Conservation (phyloP, 352 stramenopile genomes). For the Phytophthora crassamura region DNA sequence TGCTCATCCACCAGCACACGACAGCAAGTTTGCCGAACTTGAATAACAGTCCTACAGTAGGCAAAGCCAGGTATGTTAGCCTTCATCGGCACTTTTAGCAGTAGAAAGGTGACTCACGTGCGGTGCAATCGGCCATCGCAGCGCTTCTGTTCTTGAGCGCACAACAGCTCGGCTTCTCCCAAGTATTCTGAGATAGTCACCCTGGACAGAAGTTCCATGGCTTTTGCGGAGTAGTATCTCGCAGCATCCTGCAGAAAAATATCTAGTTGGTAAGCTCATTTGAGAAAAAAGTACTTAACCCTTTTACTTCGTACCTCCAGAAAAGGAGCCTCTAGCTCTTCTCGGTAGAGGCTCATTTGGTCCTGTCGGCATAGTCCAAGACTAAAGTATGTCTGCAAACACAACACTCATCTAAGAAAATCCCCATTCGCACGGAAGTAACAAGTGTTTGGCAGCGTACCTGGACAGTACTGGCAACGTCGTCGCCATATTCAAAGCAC, state of each 20-base stretch:
- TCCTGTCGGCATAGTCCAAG: constrained; percentile 79
- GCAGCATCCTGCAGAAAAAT: constrained; percentile 58
- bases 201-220: constrained; percentile 65
- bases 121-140: constrained; percentile 82
- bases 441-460: constrained; percentile 28
- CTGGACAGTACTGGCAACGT: constrained; percentile 73
- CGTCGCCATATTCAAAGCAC: constrained; percentile 77
- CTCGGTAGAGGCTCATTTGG: constrained; percentile 81
- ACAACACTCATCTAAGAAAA: constrained; percentile 5
- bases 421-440: not conserved
- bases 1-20: constrained; percentile 82
- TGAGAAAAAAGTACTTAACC: not conserved
- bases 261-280: not conserved
- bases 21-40: constrained; percentile 83
- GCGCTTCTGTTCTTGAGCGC: constrained; percentile 80
- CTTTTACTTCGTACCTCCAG: constrained; percentile 47
- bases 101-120: constrained; percentile 48
- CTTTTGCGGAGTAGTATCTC: constrained; percentile 71
- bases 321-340: constrained; percentile 79
- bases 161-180: constrained; percentile 68
- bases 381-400: constrained; percentile 76
- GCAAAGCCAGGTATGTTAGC: not conserved
- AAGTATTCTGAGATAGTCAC: constrained; percentile 83
- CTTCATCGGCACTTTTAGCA: not conserved
- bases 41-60: constrained; percentile 66